Base-by-base conservation (phyloP, 1,139 yeast species). In the Nakaseomyces kungkrabaensis region DNA sequence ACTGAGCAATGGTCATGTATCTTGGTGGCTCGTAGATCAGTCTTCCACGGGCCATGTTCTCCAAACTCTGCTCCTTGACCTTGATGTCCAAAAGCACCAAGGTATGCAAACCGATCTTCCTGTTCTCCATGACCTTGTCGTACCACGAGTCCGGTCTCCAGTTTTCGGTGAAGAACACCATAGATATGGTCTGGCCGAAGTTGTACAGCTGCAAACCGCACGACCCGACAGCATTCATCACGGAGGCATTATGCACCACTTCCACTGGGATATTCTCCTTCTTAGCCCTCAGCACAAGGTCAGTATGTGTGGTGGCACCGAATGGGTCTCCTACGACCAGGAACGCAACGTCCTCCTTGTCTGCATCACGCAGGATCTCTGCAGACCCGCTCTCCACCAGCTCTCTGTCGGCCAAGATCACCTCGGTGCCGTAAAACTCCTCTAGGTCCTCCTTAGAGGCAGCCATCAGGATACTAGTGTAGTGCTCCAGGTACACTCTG, bases 111-210 rank as follows among this genome's bases (percentile, higher is more conserved):
- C 98, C 98, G 48, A 90, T 79, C 63, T 74, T 80, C 60, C 97
- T 75, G 68, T 92, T 92, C 68, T 92, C 97, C 81, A 81, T 71
- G 52, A 92, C 74, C 70, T 92, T 90, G 62, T 84, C 78, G 67
- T 92, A 92, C 72, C 94, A 92, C 32, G 95, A 85, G 66, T 90
- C 97, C 1, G 98, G 98, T 65, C 87, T 84, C 98, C 98, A 92
- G 52, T 74, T 72, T 40, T 90, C 97, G 29, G 96, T 90, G 75
- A 92, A 92, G 67, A 92, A 92, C 4, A 92, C 98, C 65, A 92
- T 75, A 1, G 97, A 88, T 13, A 92, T 94, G 11, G 97, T 89
- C 70, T 92, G 98, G 7, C 98, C 98, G 69, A 90, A 92, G 60
- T 85, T 90, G 69, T 92, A 92, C 53, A 92, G 75, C 68, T 92